Evolutionary conservation across 306 rosid species (phyloP).

Genomic region (Astragalus glycyphyllos): DNA sequence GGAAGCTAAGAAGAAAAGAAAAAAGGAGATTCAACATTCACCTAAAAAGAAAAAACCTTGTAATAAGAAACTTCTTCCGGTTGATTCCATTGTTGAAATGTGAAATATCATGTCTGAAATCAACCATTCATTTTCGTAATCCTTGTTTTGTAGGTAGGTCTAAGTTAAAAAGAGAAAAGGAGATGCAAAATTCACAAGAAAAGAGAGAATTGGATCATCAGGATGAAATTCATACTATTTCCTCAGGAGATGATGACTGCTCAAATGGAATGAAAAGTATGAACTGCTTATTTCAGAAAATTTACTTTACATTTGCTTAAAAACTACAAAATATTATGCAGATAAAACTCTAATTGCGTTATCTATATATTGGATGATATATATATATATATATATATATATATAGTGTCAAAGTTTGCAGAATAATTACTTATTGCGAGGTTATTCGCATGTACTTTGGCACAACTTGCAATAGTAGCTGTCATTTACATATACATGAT

Average conservation of each 20-base stretch:
- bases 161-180: conserved; percentile 56
- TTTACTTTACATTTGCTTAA: conserved; percentile 24
- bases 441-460: conserved; percentile 5
- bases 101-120: conserved; percentile 24
- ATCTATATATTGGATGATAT: not conserved
- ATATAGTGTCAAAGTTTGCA: conserved; percentile 1
- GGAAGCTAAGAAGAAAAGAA: conserved; percentile 59
- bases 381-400: conserved; percentile 19
- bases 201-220: conserved; percentile 38
- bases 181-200: conserved; percentile 39
- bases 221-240: conserved; percentile 50
- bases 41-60: conserved; percentile 1
- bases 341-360: conserved; percentile 17
- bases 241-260: conserved; percentile 55
- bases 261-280: conserved; percentile 67
- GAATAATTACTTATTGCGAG: not conserved
- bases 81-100: not conserved
- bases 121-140: conserved; percentile 21
- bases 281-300: conserved; percentile 6
- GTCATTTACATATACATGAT: not conserved
- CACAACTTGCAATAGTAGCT: not conserved
- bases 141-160: conserved; percentile 55
- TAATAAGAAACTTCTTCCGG: not conserved
- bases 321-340: conserved; percentile 5
- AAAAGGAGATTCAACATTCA: conserved; percentile 38